A percentile compares a stretch with the other conserved stretches of the same genome.
Conservation (phyloP, 306 rosid genomes). For the Canavalia gladiata region DNA sequence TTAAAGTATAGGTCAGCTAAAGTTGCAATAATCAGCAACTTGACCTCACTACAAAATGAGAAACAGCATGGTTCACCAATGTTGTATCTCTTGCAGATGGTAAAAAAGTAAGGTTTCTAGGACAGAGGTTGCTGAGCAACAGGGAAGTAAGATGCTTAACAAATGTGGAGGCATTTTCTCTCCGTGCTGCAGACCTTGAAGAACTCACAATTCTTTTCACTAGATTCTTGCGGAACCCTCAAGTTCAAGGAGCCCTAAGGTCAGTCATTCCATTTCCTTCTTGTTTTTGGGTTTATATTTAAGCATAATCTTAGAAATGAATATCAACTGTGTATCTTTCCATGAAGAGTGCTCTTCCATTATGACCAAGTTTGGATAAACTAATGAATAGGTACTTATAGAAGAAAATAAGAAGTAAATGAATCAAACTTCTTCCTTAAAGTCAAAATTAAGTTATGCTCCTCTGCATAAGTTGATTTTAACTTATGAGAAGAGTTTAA, state of each 20-base stretch:
- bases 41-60: not conserved
- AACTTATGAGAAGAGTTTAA: no score
- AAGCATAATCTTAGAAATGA: conserved; percentile 16
- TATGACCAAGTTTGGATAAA: not conserved
- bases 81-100: conserved; percentile 62
- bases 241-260: conserved; percentile 84
- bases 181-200: conserved; percentile 79
- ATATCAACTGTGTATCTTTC: not conserved
- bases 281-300: conserved; percentile 22
- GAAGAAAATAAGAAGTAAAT: no score
- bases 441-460: no score
- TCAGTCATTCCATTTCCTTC: conserved; percentile 36
- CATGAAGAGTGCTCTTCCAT: conserved; percentile 8
- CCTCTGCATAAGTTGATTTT: no score
- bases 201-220: conserved; percentile 78
- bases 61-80: conserved; percentile 16
- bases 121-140: conserved; percentile 46
- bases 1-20: not conserved
- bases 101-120: conserved; percentile 64
- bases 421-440: no score
- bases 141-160: conserved; percentile 74
- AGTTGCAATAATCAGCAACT: conserved; percentile 7
- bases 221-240: conserved; percentile 78
- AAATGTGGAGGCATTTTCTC: conserved; percentile 84
- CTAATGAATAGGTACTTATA: no score